Base-by-base conservation (phyloP, 2,329 filamentous ascomycete genomes). In the Raffaelea ambrosiae region DNA sequence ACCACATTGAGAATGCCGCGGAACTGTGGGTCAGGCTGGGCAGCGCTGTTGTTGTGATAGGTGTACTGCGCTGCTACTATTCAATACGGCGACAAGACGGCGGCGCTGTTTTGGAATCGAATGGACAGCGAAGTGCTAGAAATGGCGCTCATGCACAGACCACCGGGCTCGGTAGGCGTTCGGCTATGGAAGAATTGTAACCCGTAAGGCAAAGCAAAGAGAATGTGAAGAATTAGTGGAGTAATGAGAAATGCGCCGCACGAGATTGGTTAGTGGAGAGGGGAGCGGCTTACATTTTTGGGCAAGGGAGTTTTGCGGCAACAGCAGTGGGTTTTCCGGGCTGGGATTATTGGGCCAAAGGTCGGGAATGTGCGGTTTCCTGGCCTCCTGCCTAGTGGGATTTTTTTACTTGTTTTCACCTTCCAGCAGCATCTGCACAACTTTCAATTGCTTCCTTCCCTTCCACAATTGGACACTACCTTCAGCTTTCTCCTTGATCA, bases 321-420 rank as follows among this genome's bases (percentile, higher is more conserved):
- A n/a, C n/a, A n/a, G n/a, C n/a, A 38, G 39, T 41, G 26, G 20
- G 35, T 38, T 38, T 38, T 38, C 16, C 18, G 13, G 14, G 35
- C 14, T 38, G 26, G 26, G 26, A 29, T 29, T 29, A 29, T 29
- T 29, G 26, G 13, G 26, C 7, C 7, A 7, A 13, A 29, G 42
- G 7, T 54, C 52, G 52, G 52, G 50, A 54, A 53, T 54, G 52
- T 54, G 52, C 52, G 52, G 52, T 54, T 51, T 48, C 46, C 33
- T 43, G 39, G n/a, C n/a, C n/a, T n/a, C n/a, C n/a, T n/a, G n/a
- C n/a, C n/a, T n/a, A n/a, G n/a, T n/a, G n/a, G n/a, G 47, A 43
- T 49, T 49, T 41, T 39, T 48, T 46, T 31, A 22, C 20, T 23
- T 38, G 14, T 33, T 8, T n/a, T 29, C 18, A 2, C 26, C 13